phyloP scores from a whole-genome alignment of 257 asterid genomes.

The Jaltomata sinuosa region DNA sequence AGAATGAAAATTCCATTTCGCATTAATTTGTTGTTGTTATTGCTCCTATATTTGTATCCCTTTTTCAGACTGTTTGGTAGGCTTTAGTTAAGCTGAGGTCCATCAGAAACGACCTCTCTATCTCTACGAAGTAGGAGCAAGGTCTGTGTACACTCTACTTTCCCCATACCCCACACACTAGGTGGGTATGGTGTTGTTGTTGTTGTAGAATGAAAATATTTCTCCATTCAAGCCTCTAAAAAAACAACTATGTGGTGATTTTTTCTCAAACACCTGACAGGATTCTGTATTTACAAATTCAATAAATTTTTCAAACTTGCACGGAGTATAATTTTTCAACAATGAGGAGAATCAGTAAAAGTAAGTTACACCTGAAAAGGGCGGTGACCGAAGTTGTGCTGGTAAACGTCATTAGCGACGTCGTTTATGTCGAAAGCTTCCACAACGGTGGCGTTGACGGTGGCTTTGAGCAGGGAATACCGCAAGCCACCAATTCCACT shows the following conservation, averaged over 20 bases:
- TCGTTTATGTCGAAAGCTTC: constrained; percentile 93
- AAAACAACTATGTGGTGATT: not conserved
- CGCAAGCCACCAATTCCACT: constrained; percentile 98
- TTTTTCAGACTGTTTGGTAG: too few species aligned
- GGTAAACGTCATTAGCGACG: constrained; percentile 83
- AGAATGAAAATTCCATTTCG: not conserved
- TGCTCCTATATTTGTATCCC: too few species aligned
- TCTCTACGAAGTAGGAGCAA: too few species aligned
- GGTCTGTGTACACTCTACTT: too few species aligned
- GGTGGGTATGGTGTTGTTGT: too few species aligned
- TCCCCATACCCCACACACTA: too few species aligned
- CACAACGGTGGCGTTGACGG: constrained; percentile 60
- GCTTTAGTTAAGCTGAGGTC: too few species aligned
- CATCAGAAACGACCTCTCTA: too few species aligned
- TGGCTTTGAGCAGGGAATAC: constrained; percentile 66
- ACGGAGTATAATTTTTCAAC: not conserved
- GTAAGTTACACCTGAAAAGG: constrained; percentile 57
- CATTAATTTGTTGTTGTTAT: too few species aligned
- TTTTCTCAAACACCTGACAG: too few species aligned
- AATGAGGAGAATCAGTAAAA: not conserved
- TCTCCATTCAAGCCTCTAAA: not conserved
- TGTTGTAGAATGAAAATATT: not conserved
- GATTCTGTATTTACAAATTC: not conserved
- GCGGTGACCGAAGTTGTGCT: constrained; percentile 88
- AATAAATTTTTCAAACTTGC: not conserved